Evolutionary conservation across 768 basidiomycete species (phyloP), one percentile per base, ranked within the genome.

Genomic region (Lactarius quietus): DNA sequence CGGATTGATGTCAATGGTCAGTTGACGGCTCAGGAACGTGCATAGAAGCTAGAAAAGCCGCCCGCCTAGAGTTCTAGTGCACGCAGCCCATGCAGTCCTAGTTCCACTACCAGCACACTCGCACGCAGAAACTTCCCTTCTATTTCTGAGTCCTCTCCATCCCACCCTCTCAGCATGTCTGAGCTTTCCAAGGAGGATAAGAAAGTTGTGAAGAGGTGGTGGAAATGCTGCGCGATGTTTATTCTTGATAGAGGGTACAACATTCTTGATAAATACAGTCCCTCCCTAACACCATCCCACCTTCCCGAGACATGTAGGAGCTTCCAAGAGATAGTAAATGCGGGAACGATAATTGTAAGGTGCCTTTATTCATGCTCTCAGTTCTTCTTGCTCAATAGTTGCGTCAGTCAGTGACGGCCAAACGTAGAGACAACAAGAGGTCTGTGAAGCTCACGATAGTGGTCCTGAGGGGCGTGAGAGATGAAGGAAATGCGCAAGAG

Each of bases 141-240:
- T 41, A 41, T 18, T 18, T 41, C 39, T 18, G 17, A 17, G 3
- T 43, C 33, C 33, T 23, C 55, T 35, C 55, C 36, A 36, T 18
- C n/a, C 7, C 5, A 52, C 29, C 28, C 26, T 53, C 29, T 53
- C 28, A 12, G 52, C 28, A 56, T 56, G 33, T 15, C 35, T n/a
- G n/a, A 10, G 23, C 55, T 56, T n/a, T 56, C 55, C 6, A 6
- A 20, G 12, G 3, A 35, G 5, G 55, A 56, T 23, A 10, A 56
- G 23, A 56, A 56, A 17, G 53, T 54, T 20, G 55, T 56, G 35
- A 56, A 56, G 55, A 56, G 55, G 1, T 56, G 55, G 55, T 56
- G 55, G 55, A 56, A 56, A 56, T 56, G 55, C 31, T 35, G 35
- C 14, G 29, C 29, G 12, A 35, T 6, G 15, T n/a, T 56, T 35